Conservation (phyloP, 208 protist genomes). For the Leishmania arabica region DNA sequence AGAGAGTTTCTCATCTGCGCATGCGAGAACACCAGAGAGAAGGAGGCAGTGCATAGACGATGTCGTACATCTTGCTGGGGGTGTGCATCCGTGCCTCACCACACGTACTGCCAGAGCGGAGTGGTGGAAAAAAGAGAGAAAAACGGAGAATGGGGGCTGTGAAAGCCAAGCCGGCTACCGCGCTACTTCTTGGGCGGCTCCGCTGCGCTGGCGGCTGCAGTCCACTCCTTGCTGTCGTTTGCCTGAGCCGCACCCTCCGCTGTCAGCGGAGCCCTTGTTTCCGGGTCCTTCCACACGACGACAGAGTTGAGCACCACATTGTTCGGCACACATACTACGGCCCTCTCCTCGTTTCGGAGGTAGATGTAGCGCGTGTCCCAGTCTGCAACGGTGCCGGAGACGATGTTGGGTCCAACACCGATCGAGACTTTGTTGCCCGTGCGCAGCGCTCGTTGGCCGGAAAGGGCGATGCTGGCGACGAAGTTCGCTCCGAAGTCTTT, state of each 20-base stretch:
- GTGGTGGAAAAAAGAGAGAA: not conserved
- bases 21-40: not conserved
- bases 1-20: not conserved
- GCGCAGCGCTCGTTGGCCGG: conserved; percentile 58
- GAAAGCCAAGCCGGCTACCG: not conserved
- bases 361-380: conserved; percentile 88
- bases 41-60: not conserved
- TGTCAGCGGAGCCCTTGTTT: not conserved
- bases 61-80: not conserved
- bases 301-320: conserved; percentile 80
- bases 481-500: conserved; percentile 88
- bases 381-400: conserved; percentile 59
- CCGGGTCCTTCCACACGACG: conserved; percentile 46
- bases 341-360: conserved; percentile 48
- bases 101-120: not conserved
- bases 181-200: not conserved
- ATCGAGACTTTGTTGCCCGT: conserved; percentile 68
- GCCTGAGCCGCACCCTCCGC: not conserved
- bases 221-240: conserved; percentile 39
- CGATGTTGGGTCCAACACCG: conserved; percentile 41
- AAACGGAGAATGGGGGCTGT: not conserved
- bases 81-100: not conserved
- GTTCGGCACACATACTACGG: conserved; percentile 70
- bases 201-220: conserved; percentile 20
- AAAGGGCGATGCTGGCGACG: conserved; percentile 76